Base-by-base conservation (phyloP, 2,329 filamentous ascomycete species). In the Cyphellophora attinorum region DNA sequence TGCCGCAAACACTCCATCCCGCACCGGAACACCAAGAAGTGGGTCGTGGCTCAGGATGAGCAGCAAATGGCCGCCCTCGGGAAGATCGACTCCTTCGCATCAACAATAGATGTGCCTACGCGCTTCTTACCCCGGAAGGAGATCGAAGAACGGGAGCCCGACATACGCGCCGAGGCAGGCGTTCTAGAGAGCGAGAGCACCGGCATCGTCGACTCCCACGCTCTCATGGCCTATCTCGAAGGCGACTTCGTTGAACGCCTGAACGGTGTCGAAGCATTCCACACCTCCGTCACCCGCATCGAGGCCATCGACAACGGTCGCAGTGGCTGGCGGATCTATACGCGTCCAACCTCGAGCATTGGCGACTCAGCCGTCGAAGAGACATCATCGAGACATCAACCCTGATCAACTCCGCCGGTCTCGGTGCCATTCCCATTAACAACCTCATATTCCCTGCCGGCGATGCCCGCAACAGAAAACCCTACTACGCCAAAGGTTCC, bases 401-500 rank as follows among this genome's bases (percentile, higher is more conserved):
- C 0, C 55, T 96, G 8, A 67, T 96, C 51, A 98, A 96, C 61
- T 76, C 81, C 2, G 89, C 89, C 0, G 91, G 91, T 0, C 74
- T 95, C 11, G 76, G 74, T 41, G 84, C 88, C 13, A 80, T 80
- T 33, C 64, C 63, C 14, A 65, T 96, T 29, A 80, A 81, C 51
- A 98, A 96, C 62, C 79, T 88, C 72, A 73, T 96, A 23, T 68
- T 85, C 0, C 76, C 79, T 0, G 48, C 61, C 0, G 57, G 62
- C 1, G 59, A 70, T 4, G 57, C 62, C 1, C 60, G 70, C 4
- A 76, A 76, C 33, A 63, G 65, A 25, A 71, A 59, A 15, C 72
- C 85, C 4, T 83, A 74, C 65, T 96, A 81, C 60, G 89, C 89
- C 39, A 98, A 98, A 64, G 91, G 91, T 1, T 89, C 85, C 41